Base-by-base conservation (phyloP, 257 asterid genomes). In the Rehmannia glutinosa region DNA sequence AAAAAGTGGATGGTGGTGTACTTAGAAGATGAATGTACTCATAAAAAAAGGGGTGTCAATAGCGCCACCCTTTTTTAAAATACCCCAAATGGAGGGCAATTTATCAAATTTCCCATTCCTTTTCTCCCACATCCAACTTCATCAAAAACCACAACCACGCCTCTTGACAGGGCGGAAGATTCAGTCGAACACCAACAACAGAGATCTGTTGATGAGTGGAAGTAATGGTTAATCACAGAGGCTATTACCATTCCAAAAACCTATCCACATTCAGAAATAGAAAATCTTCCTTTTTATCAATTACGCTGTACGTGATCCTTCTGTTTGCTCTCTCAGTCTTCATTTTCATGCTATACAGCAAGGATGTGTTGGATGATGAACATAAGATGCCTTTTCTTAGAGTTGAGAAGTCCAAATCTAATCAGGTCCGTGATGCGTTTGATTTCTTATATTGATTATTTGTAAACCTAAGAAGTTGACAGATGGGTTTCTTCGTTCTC, bases 311-410 rank as follows among this genome's bases (percentile, higher is more conserved):
- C 76, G 78, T 83, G 12, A 72, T 81, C 72, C 75, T 85, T 43
- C 69, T 88, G 11, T 80, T 86, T 57, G 78, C 86, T 39, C 80
- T 91, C 47, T 88, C 98, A 16, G 50, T 89, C 69, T 77, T 81
- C 66, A 70, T 83, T 73, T 88, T 89, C 86, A 68, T 75, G 63
- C 63, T 85, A 13, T 87, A 82, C 72, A 82, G 79, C 82, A 78
- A 79, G 39, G 95, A 86, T 72, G 71, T 84, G n/a, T 47, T 80
- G 10, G 86, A 86, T 46, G 85, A 86, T 59, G 86, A 86, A 1
- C 68, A 64, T 30, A 62, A 46, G 55, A 75, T 38, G 49, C 86
- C 84, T 45, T 73, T 75, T 42, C 58, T 75, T 21, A 58, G 70
- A 39, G 64, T 66, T 8, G 75, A 73, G 47, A 67, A 82, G 11